These are phyloP conservation scores for Talaromyces sp. DNA, from an alignment of 2,329 filamentous ascomycete genomes.

Conservation along the genomic window DNA sequence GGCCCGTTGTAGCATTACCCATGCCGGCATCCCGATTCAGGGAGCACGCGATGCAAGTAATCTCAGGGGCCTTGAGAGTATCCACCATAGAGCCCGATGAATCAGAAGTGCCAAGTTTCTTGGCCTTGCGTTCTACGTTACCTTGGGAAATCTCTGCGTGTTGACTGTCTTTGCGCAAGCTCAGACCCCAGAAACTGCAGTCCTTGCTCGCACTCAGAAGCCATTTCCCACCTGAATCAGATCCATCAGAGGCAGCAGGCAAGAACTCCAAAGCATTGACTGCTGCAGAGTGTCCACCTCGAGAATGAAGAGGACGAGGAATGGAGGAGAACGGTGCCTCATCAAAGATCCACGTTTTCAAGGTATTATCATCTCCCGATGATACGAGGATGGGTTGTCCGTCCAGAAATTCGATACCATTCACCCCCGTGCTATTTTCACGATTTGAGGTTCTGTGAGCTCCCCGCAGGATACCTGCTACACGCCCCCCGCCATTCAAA, in stretches of 20 bases:
- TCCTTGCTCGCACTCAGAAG: conserved; percentile 86
- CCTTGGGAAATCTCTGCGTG: conserved; percentile 93
- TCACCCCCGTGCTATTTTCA: conserved; percentile 72
- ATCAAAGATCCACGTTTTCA: conserved; percentile 97
- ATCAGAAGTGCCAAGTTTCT: conserved; percentile 58
- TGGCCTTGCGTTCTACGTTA: conserved; percentile 81
- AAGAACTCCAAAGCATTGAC: conserved; percentile 83
- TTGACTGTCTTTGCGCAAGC: conserved; percentile 89
- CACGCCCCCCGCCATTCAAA: conserved; percentile 81
- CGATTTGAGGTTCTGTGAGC: conserved; percentile 69
- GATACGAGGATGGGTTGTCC: conserved; percentile 90
- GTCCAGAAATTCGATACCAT: conserved; percentile 82
- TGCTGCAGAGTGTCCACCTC: conserved; percentile 86
- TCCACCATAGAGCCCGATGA: conserved; percentile 16
- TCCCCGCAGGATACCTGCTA: conserved; percentile 82
- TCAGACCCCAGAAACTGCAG: conserved; percentile 94
- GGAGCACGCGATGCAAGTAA: conserved; percentile 88
- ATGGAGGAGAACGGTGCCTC: conserved; percentile 85
- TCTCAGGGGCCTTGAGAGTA: conserved; percentile 80
- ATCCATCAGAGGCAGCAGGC: conserved; percentile 84
- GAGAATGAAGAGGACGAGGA: conserved; percentile 79
- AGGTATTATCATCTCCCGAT: conserved; percentile 86
- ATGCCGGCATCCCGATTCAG: conserved; percentile 95
- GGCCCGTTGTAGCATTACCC: conserved; percentile 75
- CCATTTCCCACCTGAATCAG: conserved; percentile 90